Base-by-base conservation (phyloP, 345 rosid genomes). In the Erucastrum elatum region DNA sequence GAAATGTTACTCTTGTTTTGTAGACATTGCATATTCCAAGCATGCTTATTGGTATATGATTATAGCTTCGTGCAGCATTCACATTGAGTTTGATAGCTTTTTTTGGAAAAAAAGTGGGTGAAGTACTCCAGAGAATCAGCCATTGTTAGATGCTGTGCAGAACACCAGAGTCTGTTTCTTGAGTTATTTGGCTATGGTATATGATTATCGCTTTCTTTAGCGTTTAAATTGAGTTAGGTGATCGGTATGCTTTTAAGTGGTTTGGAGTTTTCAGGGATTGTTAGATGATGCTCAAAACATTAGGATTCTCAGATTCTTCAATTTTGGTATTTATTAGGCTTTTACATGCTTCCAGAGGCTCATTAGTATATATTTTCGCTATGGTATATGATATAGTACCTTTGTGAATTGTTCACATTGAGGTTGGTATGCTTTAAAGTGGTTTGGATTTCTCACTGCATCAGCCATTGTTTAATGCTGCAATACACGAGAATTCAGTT, bases 331-430 rank as follows among this genome's bases (percentile, higher is more conserved):
- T 44, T 3, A 3, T 11, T 44, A 44, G 51, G 51, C 51, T 44
- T 41, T 44, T 44, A 44, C 51, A 44, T 44, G 51, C 11, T 44
- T 44, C 51, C 0, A 11, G n/a, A 53, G 53, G 60, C 25, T 53
- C 27, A 21, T 66, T 41, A 37, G 59, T 11, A 13, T 17, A 2
- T 31, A 44, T 15, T 58, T 75, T 59, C 60, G 21, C 10, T 60
- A 49, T 44, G 51, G 51, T 44, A 11, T 68, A 34, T 68, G 68
- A 63, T 51, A 34, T 51, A 34, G 15, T 70, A 70, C 70, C 27
- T 77, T 70, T 35, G 3, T 64, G 34, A 7, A 64, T 34, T 1
- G 34, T 55, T 21, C 60, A 29, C 49, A 39, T 12, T 39, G 27
- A 29, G 66, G n/a, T 64, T 70, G 55, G 46, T 64, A 25, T 29